Conservation (phyloP, 148 eudicot genomes). For the Vaccinium corymbosum region DNA sequence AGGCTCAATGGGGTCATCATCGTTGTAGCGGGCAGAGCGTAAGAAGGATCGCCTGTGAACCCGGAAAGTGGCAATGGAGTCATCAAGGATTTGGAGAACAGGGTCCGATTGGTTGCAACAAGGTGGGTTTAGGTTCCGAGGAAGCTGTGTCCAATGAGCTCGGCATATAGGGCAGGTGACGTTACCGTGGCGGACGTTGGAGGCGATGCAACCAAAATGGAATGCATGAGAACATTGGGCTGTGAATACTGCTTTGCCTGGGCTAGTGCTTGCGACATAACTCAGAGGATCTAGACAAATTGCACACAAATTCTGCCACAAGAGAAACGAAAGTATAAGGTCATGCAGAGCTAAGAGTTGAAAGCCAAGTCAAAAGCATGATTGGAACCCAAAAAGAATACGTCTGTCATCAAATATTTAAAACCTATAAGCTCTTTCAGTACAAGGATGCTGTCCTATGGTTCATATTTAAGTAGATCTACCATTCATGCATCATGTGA, state of each 20-base stretch:
- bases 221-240: slow-evolving; percentile 84
- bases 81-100: slow-evolving; percentile 65
- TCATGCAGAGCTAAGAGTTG: not conserved
- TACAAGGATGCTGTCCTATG: not conserved
- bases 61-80: slow-evolving; percentile 66
- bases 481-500: not conserved
- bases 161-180: slow-evolving; percentile 85
- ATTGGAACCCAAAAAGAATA: not conserved
- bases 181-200: slow-evolving; percentile 83
- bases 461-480: not conserved
- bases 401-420: not conserved
- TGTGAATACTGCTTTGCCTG: slow-evolving; percentile 78
- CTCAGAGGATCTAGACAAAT: slow-evolving; percentile 78
- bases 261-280: slow-evolving; percentile 44
- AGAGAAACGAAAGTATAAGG: slow-evolving; percentile 8
- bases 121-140: slow-evolving; percentile 56
- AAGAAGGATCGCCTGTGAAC: slow-evolving; percentile 75
- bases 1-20: slow-evolving; percentile 77
- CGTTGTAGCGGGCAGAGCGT: slow-evolving; percentile 71
- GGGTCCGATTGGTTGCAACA: slow-evolving; percentile 62
- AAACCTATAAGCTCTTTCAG: not conserved
- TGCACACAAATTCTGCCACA: slow-evolving; percentile 62
- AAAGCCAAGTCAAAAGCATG: not conserved
- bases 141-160: slow-evolving; percentile 88
- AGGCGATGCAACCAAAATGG: slow-evolving; percentile 81